These are phyloP conservation scores for Hawksworthiomyces lignivorus DNA, from an alignment of 2,329 filamentous ascomycete species.

Conservation along the genomic window DNA sequence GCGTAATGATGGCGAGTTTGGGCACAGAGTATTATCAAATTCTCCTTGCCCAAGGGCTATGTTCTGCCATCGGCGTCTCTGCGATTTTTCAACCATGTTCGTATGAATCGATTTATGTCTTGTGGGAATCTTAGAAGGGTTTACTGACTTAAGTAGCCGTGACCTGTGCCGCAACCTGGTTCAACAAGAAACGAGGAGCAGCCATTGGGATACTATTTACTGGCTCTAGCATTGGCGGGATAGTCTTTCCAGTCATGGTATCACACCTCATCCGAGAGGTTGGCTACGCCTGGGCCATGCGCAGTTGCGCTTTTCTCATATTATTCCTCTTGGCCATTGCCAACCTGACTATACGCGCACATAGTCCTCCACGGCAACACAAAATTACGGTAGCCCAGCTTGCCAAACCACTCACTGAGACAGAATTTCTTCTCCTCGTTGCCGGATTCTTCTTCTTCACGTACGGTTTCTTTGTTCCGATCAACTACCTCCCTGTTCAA, in stretches of 20 bases:
- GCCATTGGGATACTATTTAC: constrained; percentile 20
- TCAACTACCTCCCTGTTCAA: constrained; percentile 28
- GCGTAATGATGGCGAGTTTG: constrained; percentile 55
- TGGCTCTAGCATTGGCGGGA: constrained; percentile 17
- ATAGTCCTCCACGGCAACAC: constrained; percentile 13
- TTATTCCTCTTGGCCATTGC: constrained; percentile 16
- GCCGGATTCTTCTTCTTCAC: constrained; percentile 28
- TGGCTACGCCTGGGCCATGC: constrained; percentile 20
- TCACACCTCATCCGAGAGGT: constrained; percentile 12
- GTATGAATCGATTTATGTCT: no score
- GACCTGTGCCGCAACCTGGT: constrained; percentile 23
- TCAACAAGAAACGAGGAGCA: constrained; percentile 17
- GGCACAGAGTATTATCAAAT: constrained; percentile 33
- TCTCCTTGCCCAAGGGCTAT: constrained; percentile 31
- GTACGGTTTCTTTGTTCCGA: constrained; percentile 29
- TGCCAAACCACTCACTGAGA: constrained; percentile 24
- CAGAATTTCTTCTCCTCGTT: constrained; percentile 23
- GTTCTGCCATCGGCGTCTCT: constrained; percentile 30
- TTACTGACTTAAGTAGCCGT: no score
- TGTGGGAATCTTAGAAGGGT: no score
- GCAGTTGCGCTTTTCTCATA: constrained; percentile 17
- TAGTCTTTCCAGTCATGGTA: constrained; percentile 21
- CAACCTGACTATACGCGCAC: constrained; percentile 15
- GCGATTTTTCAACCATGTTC: constrained; percentile 29
- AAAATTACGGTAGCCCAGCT: constrained; percentile 21